Evolutionary conservation across 75 land plant genomes (phyloP).

Genomic region (Picea sitchensis): DNA sequence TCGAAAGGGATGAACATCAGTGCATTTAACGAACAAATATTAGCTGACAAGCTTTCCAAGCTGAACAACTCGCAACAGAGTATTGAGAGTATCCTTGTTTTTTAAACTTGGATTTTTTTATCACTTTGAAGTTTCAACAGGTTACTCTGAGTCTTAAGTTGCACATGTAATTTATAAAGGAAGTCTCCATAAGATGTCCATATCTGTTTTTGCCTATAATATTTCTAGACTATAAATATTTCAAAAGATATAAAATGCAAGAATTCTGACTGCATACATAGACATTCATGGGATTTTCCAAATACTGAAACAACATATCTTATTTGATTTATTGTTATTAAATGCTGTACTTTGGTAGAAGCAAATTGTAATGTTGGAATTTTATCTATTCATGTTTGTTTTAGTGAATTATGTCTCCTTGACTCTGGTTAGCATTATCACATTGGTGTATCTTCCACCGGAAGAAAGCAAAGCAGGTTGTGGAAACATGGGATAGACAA

Average conservation of each 20-base stretch:
- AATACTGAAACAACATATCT: neutral
- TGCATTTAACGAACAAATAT: conserved; percentile 75
- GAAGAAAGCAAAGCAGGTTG: conserved; percentile 77
- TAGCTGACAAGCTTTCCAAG: conserved; percentile 93
- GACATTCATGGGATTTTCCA: neutral
- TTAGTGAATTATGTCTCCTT: conserved; percentile 11
- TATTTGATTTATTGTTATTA: neutral
- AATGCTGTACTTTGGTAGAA: neutral
- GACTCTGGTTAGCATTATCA: conserved; percentile 60
- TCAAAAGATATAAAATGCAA: neutral
- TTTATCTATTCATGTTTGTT: neutral
- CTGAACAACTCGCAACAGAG: conserved; percentile 94
- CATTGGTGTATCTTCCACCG: conserved; percentile 99
- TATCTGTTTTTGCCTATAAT: neutral
- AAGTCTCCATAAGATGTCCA: neutral
- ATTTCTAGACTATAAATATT: neutral
- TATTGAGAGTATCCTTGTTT: conserved; percentile 87
- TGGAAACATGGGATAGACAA: conserved; percentile 85
- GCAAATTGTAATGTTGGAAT: neutral
- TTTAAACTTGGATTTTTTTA: too few relatives aligned
- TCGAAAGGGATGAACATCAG: conserved; percentile 59
- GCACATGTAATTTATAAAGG: neutral
- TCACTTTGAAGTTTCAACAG: neutral
- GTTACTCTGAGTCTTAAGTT: neutral
- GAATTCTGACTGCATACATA: neutral